Evolutionary conservation across 2,329 filamentous ascomycete species (phyloP).

Genomic region (Aspergillus fischeri): DNA sequence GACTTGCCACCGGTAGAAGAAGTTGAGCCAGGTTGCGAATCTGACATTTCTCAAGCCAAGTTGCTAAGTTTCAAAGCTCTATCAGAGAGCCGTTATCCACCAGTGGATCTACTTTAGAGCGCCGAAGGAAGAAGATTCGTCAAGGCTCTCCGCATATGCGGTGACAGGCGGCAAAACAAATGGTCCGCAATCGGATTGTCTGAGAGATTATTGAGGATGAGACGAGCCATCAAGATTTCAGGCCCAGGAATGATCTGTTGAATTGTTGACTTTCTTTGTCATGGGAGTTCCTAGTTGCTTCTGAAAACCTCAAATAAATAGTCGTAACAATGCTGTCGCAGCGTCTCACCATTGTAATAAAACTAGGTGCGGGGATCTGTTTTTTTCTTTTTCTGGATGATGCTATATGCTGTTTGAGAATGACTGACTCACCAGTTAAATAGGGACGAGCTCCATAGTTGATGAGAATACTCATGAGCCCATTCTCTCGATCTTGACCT

Average conservation of each 20-base stretch:
- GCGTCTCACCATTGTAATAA: conserved; percentile 37
- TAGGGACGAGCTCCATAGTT: conserved; percentile 98
- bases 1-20: conserved; percentile 15
- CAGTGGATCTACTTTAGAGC: conserved; percentile 1
- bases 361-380: conserved; percentile 32
- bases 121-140: conserved; percentile 4
- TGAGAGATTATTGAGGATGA: background rate
- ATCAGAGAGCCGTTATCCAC: background rate
- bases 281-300: background rate
- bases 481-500: conserved; percentile 79
- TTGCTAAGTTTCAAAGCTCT: background rate
- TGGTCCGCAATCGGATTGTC: conserved; percentile 1
- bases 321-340: conserved; percentile 20
- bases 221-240: background rate
- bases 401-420: conserved; percentile 1
- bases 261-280: background rate
- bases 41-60: conserved; percentile 23
- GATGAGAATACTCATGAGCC: conserved; percentile 94
- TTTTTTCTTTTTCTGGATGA: conserved; percentile 9
- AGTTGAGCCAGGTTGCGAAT: conserved; percentile 19
- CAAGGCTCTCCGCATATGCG: conserved; percentile 27
- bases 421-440: conserved; percentile 16
- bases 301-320: background rate
- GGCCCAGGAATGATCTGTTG: background rate
- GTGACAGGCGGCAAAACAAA: conserved; percentile 27